phyloP scores from a whole-genome alignment of 2,329 filamentous ascomycete species.

The Xylariaceae sp. region DNA sequence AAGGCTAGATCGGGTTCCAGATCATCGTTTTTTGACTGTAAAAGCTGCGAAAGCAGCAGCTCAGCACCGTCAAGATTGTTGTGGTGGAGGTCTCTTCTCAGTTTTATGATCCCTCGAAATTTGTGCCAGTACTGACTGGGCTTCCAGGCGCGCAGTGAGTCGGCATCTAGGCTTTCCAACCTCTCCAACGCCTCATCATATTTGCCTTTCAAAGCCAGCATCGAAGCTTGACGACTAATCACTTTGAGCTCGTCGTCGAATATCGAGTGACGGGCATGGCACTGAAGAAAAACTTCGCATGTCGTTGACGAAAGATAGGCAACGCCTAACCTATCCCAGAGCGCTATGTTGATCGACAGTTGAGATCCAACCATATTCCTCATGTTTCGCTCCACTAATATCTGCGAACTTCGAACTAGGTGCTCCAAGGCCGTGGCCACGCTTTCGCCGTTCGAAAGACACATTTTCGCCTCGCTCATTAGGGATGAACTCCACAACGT shows the following conservation, averaged over 20 bases:
- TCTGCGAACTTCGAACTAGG: conserved; percentile 80
- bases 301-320: conserved; percentile 61
- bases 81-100: conserved; percentile 66
- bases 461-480: conserved; percentile 83
- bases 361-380: conserved; percentile 75
- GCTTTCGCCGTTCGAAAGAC: conserved; percentile 73
- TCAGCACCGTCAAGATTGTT: conserved; percentile 59
- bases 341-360: conserved; percentile 71
- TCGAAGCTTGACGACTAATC: conserved; percentile 71
- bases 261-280: conserved; percentile 63
- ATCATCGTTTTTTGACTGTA: conserved; percentile 58
- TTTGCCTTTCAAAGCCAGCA: conserved; percentile 68
- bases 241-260: conserved; percentile 82
- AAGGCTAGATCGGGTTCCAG: conserved; percentile 59
- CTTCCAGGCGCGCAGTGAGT: conserved; percentile 74
- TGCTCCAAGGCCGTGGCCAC: conserved; percentile 71
- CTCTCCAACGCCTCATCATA: conserved; percentile 71
- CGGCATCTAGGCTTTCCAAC: conserved; percentile 64
- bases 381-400: conserved; percentile 79
- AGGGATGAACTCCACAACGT: conserved; percentile 82
- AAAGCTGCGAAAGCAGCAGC: conserved; percentile 56
- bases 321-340: conserved; percentile 78
- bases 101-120: conserved; percentile 69
- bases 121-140: conserved; percentile 75
- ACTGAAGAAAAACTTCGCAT: conserved; percentile 77